Evolutionary conservation across 2,329 filamentous ascomycete species (phyloP).

Genomic region (Fusarium sp.): DNA sequence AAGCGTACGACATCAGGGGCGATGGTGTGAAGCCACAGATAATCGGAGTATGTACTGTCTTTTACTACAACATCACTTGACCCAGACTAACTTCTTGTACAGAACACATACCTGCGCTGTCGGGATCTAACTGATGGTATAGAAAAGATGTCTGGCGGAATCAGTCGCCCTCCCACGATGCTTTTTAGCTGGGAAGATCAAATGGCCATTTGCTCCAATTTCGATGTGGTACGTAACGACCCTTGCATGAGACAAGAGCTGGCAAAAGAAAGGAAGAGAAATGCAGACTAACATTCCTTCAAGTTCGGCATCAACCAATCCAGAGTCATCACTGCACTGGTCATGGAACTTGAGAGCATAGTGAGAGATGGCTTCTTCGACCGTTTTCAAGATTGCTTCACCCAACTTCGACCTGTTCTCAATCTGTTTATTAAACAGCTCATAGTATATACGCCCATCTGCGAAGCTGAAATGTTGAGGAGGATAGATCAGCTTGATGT

Average conservation of each 20-base stretch:
- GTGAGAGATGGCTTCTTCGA: constrained; percentile 13
- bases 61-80: not conserved
- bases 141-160: not conserved
- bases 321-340: constrained; percentile 13
- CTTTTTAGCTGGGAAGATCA: constrained; percentile 20
- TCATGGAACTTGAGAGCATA: constrained; percentile 6
- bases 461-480: constrained; percentile 19
- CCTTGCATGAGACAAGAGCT: not conserved
- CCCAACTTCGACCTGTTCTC: constrained; percentile 8
- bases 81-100: not conserved
- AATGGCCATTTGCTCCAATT: constrained; percentile 14
- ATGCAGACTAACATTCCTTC: constrained; percentile 4
- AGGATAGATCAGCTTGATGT: constrained; percentile 21
- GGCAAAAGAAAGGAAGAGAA: not conserved
- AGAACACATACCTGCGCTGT: constrained; percentile 30
- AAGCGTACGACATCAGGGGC: constrained; percentile 3
- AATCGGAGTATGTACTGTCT: constrained; percentile 2
- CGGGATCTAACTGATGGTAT: constrained; percentile 18
- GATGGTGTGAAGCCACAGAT: constrained; percentile 11
- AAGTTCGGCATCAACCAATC: constrained; percentile 25
- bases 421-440: constrained; percentile 10
- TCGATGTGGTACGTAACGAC: constrained; percentile 15
- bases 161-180: not conserved
- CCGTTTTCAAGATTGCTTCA: constrained; percentile 31
- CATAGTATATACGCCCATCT: constrained; percentile 8